Conservation (phyloP, 441 rosid species). For the Geranium incanum region DNA sequence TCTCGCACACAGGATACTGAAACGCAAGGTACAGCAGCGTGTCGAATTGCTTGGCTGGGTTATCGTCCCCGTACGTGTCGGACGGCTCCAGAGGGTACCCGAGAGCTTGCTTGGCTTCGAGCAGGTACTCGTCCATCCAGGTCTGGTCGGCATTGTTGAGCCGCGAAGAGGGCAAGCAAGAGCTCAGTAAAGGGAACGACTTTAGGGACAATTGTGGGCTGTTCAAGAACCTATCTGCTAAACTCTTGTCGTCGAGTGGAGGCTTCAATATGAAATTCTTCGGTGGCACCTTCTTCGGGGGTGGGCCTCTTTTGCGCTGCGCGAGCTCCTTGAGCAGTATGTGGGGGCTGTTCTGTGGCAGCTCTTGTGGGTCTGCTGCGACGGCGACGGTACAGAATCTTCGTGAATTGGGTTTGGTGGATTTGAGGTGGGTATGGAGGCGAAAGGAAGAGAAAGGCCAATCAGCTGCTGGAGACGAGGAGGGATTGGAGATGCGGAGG, state of each 20-base stretch:
- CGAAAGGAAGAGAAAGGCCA: slow-evolving; percentile 58
- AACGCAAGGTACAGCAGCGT: slow-evolving; percentile 70
- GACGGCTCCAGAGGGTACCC: slow-evolving; percentile 77
- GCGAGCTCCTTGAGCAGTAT: slow-evolving; percentile 86
- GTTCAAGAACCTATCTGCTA: slow-evolving; percentile 67
- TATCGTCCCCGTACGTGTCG: slow-evolving; percentile 56
- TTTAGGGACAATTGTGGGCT: slow-evolving; percentile 82
- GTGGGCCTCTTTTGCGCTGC: slow-evolving; percentile 57
- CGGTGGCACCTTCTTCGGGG: slow-evolving; percentile 66
- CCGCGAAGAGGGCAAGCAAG: slow-evolving; percentile 76
- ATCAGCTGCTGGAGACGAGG: slow-evolving; percentile 29
- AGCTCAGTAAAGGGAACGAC: slow-evolving; percentile 74
- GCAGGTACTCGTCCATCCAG: slow-evolving; percentile 85
- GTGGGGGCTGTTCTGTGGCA: slow-evolving; percentile 74
- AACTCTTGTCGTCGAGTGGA: slow-evolving; percentile 73
- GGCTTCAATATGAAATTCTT: slow-evolving; percentile 65
- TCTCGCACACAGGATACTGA: slow-evolving; percentile 83
- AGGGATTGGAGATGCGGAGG: slow-evolving; percentile 27
- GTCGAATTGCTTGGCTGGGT: slow-evolving; percentile 92
- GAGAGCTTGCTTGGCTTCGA: slow-evolving; percentile 86
- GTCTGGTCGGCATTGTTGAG: slow-evolving; percentile 75
- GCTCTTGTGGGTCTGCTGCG: slow-evolving; percentile 50
- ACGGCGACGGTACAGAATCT: slow-evolving; percentile 39
- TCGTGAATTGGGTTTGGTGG: slow-evolving; percentile 28
- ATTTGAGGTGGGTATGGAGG: slow-evolving; percentile 29